Base-by-base conservation (phyloP, 2,329 filamentous ascomycete genomes). In the Calonectria leucothoes region DNA sequence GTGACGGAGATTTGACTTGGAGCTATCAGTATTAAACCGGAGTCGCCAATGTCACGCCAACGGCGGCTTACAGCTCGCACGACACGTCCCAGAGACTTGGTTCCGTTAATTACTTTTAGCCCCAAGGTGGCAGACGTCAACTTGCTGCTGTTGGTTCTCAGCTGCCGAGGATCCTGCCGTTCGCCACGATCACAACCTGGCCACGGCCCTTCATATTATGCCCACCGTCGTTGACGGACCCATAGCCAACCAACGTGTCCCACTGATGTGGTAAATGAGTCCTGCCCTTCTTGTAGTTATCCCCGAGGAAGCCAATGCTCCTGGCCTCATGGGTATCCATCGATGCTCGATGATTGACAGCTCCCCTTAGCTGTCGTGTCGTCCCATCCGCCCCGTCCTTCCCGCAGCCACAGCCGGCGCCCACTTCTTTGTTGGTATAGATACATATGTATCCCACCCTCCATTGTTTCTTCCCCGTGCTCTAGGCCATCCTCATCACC, bases 231-330 rank as follows among this genome's bases (percentile, higher is more conserved):
- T 65, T 29, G 29, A 39, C 37, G 48, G 70, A 59, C 70, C 70
- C 65, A 49, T 72, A 52, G 23, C 6, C 48, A 55, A 69, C 70
- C 70, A 68, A 69, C 65, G 49, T 33, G 57, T 72, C 35, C 65
- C 70, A 37, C 48, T 25, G 48, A 23, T 29, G 48, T 65, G 70
- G 55, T 72, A 72, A 72, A 72, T 69, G 65, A 68, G 70, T 20
- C 37, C 29, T 72, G 14, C 70, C 70, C 15, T 72, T 72, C 70
- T 69, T 20, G 70, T 69, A 66, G 29, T 65, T 39, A 52, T 33
- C 51, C 52, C 70, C 70, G 70, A 64, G 48, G 55, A 61, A 71
- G 48, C 29, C 31, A 68, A 61, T 57, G 10, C 15, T 35, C 25
- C 52, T 59, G 15, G 29, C 25, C 27, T 37, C 65, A 48, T 63